Evolutionary conservation across 169 alveolate genomes (phyloP).

Genomic region (Perkinsus marinus): DNA sequence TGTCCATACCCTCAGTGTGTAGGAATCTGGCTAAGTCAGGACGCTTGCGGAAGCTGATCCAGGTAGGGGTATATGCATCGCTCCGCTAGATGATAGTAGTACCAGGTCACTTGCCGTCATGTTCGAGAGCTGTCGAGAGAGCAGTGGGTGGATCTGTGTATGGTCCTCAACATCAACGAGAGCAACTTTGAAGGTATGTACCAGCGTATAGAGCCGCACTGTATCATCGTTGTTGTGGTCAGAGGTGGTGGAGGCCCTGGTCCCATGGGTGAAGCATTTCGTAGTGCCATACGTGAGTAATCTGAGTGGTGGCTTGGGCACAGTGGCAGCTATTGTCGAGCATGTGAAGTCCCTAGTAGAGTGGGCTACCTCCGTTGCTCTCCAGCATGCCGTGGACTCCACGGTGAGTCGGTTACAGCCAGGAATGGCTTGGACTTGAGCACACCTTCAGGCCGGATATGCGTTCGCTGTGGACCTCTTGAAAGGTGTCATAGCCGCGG

Average conservation of each 20-base stretch:
- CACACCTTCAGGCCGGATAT: background rate
- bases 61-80: background rate
- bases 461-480: background rate
- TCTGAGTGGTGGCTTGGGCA: background rate
- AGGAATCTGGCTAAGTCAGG: background rate
- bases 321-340: background rate
- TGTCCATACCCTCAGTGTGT: background rate
- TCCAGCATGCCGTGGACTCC: background rate
- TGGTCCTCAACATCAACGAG: background rate
- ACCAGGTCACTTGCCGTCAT: background rate
- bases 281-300: background rate
- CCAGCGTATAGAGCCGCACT: background rate
- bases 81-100: background rate
- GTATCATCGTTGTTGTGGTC: background rate
- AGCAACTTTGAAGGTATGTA: background rate
- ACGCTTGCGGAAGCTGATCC: background rate
- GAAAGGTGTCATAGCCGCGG: background rate
- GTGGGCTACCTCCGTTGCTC: background rate
- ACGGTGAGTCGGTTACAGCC: background rate
- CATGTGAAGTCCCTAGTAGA: background rate
- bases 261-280: background rate
- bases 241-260: background rate
- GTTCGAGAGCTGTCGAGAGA: background rate
- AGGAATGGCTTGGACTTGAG: background rate
- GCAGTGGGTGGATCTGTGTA: background rate